Base-by-base conservation (phyloP, 1,284 basidiomycete species). In the Meripilus lineatus region DNA sequence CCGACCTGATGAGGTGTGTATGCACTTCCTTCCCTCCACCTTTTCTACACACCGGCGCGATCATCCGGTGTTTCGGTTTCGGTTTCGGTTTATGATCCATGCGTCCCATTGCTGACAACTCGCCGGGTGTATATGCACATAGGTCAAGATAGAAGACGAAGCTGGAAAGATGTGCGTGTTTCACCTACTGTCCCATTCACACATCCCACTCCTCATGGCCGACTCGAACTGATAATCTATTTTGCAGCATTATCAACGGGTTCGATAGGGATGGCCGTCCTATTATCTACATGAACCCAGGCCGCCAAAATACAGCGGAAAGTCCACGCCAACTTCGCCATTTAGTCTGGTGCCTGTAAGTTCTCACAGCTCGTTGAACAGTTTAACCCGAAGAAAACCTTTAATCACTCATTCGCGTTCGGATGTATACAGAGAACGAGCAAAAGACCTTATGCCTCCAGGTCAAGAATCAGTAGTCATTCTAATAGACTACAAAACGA, bases 211-310 rank as follows among this genome's bases (percentile, higher is more conserved):
- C 26, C 22, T 17, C 33, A 10, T 41, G 5, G 36, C 17, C 32
- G 14, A 38, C 30, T n/a, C n/a, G n/a, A n/a, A n/a, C n/a, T n/a
- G n/a, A n/a, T n/a, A n/a, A n/a, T n/a, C n/a, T n/a, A 3, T 33
- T 20, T 30, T 18, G 14, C 40, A 92, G 89, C 35, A 75, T 91
- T 39, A 64, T 92, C 41, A 86, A 81, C 43, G 89, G 90, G 1
- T 93, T 91, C 55, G 89, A 93, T 62, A 74, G 72, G 47, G 86
- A 90, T 48, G 87, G 86, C 3, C 71, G 89, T 20, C 89, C 90
- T 0, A 81, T 91, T 37, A 68, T 93, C 20, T 91, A 90, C 66
- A 83, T 93, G 80, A 81, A 85, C 14, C 89, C 89, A 0, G 86
- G 87, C 11, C 71, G 79, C 49, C 87, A 93, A 60, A 92, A 92